Evolutionary conservation across 768 basidiomycete genomes (phyloP), one percentile per base, ranked within the genome.

Genomic region (Boletus insuetus): DNA sequence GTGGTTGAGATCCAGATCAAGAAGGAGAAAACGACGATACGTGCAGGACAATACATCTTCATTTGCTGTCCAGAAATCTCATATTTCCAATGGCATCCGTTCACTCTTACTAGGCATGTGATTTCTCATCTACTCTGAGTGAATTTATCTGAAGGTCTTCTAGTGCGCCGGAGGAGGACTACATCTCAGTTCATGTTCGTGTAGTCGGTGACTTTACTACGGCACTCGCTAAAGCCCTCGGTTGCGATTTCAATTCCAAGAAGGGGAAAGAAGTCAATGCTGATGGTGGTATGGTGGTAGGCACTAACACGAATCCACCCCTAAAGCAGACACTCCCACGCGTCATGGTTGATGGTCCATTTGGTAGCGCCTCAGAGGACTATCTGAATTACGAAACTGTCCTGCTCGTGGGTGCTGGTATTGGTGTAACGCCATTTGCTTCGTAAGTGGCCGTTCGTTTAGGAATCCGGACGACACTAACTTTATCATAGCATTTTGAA

Each of bases 1-100:
- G 94, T 97, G 58, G 81, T 95, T 76, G 94, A 98, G 74, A 75
- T 98, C 29, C 96, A 97, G 72, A 95, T 98, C 80, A 97, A 95
- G 79, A 97, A 97, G 74, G 95, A 97, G 67, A 89, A 87, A 74
- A 92, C 84, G 0, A 86, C 77, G 2, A 84, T 83, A 29, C 81
- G 86, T 12, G 92, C 94, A 1, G 94, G 94, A 19, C 91, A 96
- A 70, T 98, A 97, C 72, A 91, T 98, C 69, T 94, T 96, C 78
- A 72, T 97, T 46, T 86, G 78, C 60, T 94, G 91, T 74, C 95
- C 94, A 10, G 90, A 93, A 72, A 78, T 98, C 44, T 92, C 89
- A 19, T 96, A 93, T 76, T 95, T 89, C 79, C 93, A 97, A 69
- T 98, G 94, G 90, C 95, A 98, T 67, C 94, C 94, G 10, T 97